phyloP scores from a whole-genome alignment of 345 rosid genomes.

The Brassica cretica region DNA sequence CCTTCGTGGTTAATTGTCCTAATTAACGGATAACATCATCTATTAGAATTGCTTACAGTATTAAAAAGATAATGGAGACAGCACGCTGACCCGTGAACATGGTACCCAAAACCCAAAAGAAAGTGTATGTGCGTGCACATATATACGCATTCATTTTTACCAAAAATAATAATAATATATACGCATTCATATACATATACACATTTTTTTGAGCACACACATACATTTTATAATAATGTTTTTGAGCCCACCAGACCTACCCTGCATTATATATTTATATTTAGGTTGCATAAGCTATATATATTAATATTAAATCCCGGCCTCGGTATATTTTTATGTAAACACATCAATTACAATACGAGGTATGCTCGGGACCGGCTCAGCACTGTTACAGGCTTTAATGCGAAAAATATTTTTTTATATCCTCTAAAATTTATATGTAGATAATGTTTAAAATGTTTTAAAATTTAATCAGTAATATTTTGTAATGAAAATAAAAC shows the following conservation, averaged over 20 bases:
- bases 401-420: too few relatives aligned
- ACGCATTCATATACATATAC: background rate
- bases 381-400: too few relatives aligned
- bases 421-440: too few relatives aligned
- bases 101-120: slow-evolving; percentile 32
- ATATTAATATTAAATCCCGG: background rate
- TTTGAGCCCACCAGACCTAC: slow-evolving; percentile 24
- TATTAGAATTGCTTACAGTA: background rate
- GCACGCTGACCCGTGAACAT: slow-evolving; percentile 41
- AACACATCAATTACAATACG: slow-evolving; percentile 22
- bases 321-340: slow-evolving; percentile 11
- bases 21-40: background rate
- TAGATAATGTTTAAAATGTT: too few relatives aligned
- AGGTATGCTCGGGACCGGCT: background rate
- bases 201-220: background rate
- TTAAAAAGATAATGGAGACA: slow-evolving; percentile 31
- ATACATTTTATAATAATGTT: slow-evolving; percentile 9
- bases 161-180: background rate
- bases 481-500: too few relatives aligned
- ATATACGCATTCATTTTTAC: background rate
- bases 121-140: background rate
- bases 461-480: too few relatives aligned
- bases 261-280: background rate
- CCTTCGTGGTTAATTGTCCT: background rate
- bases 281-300: slow-evolving; percentile 9